phyloP scores from a whole-genome alignment of 345 rosid species.

The Alliaria petiolata region DNA sequence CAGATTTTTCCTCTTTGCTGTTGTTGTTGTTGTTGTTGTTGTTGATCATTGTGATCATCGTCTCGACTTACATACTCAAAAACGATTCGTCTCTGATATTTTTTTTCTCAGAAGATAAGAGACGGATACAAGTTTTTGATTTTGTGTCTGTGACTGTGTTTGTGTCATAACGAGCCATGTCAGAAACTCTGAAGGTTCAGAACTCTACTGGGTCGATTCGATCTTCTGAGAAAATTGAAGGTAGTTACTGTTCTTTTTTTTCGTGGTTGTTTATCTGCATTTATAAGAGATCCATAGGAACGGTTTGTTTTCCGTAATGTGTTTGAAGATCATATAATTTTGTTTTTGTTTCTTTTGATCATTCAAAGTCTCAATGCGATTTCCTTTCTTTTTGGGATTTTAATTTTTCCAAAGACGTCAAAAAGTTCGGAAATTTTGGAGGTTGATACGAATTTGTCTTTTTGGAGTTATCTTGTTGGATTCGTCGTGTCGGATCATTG shows the following conservation, averaged over 20 bases:
- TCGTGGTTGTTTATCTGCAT: neutral
- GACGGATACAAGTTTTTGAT: neutral
- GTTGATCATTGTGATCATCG: conserved; percentile 34
- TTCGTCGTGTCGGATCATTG: conserved; percentile 20
- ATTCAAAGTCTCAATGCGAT: conserved; percentile 16
- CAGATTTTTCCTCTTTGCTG: neutral
- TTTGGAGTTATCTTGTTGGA: conserved; percentile 17
- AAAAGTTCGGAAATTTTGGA: neutral
- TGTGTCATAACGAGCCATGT: conserved; percentile 44
- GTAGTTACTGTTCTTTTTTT: conserved; percentile 31
- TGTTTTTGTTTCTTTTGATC: neutral
- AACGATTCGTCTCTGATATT: neutral
- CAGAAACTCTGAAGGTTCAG: conserved; percentile 57
- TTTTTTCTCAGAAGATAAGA: neutral
- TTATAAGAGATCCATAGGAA: conserved; percentile 27
- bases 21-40: conserved; percentile 20
- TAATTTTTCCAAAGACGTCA: neutral
- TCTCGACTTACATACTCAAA: conserved; percentile 19
- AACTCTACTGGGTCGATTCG: conserved; percentile 57
- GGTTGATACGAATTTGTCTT: conserved; percentile 6
- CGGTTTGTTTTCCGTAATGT: conserved; percentile 21
- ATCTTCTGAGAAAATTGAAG: conserved; percentile 59
- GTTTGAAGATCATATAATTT: conserved; percentile 8
- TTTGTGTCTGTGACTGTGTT: conserved; percentile 11
- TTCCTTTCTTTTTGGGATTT: neutral